Base-by-base conservation (phyloP, 164 flowering plant genomes). In the Akebia trifoliata region DNA sequence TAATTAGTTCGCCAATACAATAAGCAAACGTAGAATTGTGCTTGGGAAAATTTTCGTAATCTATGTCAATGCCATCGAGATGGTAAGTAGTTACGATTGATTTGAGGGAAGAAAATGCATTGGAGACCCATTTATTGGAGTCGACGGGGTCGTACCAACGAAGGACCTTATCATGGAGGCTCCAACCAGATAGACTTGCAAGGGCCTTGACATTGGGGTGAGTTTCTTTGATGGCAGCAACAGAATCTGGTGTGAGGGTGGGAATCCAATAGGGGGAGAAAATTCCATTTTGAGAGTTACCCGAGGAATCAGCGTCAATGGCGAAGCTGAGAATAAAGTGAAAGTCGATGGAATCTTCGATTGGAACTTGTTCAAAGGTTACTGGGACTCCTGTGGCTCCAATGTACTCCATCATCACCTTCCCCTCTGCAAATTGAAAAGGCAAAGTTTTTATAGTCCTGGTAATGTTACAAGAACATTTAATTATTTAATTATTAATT, bases 111-210 rank as follows among this genome's bases (percentile, higher is more conserved):
- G 71, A 36, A 63, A 74, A 71, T 0, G 83, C 90, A 46, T 81
- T 84, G 17, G 76, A 64, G n/a, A 84, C 71, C 86, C 86, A 84
- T 3, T 14, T 24, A 2, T 64, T 30, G 2, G 68, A 50, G 42
- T 79, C 61, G 0, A 20, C 1, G 0, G 86, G 84, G 51, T 72
- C 54, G 59, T 75, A 78, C 84, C 84, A 77, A 2, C 51, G 70
- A 9, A 81, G 81, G 60, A 69, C 67, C 32, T 59, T 72, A 2
- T 54, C 18, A 7, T 67, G 71, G 3, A 81, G 50, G 68, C 86
- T 84, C 90, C 90, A 84, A 2, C 90, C 90, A 7, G 77, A 76
- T 43, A 84, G 86, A 64, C 90, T 84, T n/a, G 83, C 81, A 7
- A 84, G 24, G 70, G 55, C 86, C 62, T 74, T 84, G n/a, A 79